Conservation (phyloP, 352 stramenopile genomes). For the Globisporangium splendens region DNA sequence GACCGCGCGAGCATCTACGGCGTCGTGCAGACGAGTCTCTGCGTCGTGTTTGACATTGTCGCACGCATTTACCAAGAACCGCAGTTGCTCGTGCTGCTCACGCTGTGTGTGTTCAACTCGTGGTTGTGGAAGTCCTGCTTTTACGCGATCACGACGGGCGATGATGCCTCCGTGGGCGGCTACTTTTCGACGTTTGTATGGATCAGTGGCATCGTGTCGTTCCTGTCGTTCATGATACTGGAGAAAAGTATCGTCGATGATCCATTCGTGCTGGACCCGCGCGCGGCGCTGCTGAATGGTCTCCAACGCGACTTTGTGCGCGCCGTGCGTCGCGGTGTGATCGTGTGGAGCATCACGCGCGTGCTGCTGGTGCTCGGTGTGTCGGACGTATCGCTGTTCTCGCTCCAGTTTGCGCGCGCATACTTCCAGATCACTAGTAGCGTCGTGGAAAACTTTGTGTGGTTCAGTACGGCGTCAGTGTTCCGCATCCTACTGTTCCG, state of each 20-base stretch:
- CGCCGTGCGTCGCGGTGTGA: slow-evolving; percentile 34
- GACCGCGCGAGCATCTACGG: slow-evolving; percentile 21
- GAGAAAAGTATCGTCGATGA: slow-evolving; percentile 40
- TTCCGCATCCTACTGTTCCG: slow-evolving; percentile 58
- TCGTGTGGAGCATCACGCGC: slow-evolving; percentile 30
- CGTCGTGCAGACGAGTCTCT: slow-evolving; percentile 32
- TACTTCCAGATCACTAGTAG: slow-evolving; percentile 46
- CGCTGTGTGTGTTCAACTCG: slow-evolving; percentile 40
- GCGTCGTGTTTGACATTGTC: slow-evolving; percentile 24
- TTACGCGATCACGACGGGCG: slow-evolving; percentile 9
- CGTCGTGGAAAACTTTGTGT: slow-evolving; percentile 40
- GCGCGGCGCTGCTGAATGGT: slow-evolving; percentile 25
- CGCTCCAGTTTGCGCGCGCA: slow-evolving; percentile 19
- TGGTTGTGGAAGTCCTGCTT: slow-evolving; percentile 40
- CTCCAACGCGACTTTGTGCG: slow-evolving; percentile 46
- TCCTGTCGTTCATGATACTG: slow-evolving; percentile 36
- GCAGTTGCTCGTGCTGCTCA: slow-evolving; percentile 38
- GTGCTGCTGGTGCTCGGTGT: slow-evolving; percentile 26
- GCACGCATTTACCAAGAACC: slow-evolving; percentile 36
- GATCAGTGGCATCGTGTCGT: slow-evolving; percentile 34
- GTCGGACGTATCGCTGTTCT: slow-evolving; percentile 14
- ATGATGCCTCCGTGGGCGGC: not conserved
- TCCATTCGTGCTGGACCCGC: slow-evolving; percentile 50
- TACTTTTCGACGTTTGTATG: slow-evolving; percentile 37
- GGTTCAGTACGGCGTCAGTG: slow-evolving; percentile 35